phyloP scores from a whole-genome alignment of 371 early-diverging fungal genomes.

The Blastocladiella emersonii region DNA sequence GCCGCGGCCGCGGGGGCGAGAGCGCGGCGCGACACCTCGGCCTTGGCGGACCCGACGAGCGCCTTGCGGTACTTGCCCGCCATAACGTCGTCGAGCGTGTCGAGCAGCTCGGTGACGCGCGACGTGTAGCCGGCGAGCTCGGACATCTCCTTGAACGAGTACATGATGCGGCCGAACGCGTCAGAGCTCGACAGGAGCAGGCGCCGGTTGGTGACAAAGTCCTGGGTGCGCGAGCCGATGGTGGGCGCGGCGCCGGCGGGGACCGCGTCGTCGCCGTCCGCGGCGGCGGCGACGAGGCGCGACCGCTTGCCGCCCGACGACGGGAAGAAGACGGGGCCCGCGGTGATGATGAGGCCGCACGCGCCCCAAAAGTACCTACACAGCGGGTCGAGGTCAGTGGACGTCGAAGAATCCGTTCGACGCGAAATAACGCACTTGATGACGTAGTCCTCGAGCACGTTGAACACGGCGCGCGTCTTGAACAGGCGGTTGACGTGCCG shows the following conservation, averaged over 20 bases:
- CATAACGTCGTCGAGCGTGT: constrained; percentile 19
- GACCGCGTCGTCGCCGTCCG: not conserved
- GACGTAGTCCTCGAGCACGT: constrained; percentile 59
- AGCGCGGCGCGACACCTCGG: not conserved
- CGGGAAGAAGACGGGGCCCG: constrained; percentile 76
- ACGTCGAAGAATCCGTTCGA: not conserved
- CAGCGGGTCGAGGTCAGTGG: constrained; percentile 19
- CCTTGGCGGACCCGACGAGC: constrained; percentile 4
- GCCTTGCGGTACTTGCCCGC: constrained; percentile 15
- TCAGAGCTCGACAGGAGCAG: constrained; percentile 66
- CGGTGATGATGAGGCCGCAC: constrained; percentile 72
- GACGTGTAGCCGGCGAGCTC: constrained; percentile 81
- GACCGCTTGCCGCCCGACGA: not conserved
- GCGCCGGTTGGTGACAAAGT: constrained; percentile 83
- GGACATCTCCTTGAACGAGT: constrained; percentile 73
- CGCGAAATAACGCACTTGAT: not conserved
- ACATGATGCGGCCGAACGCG: constrained; percentile 83
- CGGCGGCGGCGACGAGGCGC: not conserved
- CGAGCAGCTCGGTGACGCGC: constrained; percentile 12
- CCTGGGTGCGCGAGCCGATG: constrained; percentile 11
- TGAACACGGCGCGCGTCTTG: constrained; percentile 60
- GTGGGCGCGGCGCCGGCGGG: not conserved
- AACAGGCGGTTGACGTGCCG: constrained; percentile 68
- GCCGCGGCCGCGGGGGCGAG: not conserved
- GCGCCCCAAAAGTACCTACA: constrained; percentile 93